Conservation (phyloP, 2,329 filamentous ascomycete species). For the Lachnellula hyalina region DNA sequence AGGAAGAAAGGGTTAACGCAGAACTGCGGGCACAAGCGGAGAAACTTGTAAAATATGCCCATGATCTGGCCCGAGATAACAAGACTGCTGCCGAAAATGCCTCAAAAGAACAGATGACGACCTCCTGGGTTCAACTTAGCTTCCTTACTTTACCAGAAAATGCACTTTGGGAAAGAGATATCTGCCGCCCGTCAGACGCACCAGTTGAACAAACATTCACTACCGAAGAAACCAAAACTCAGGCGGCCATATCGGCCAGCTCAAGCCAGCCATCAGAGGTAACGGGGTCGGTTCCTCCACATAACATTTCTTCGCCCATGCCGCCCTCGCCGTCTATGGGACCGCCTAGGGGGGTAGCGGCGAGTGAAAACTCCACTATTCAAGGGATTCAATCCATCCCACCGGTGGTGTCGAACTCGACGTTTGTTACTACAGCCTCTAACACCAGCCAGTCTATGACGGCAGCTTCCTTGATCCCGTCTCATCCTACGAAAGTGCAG, state of each 20-base stretch:
- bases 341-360: neutral
- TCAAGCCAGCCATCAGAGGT: neutral
- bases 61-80: slow-evolving; percentile 26
- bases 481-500: slow-evolving; percentile 16
- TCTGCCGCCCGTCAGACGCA: slow-evolving; percentile 16
- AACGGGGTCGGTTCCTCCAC: neutral
- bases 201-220: neutral
- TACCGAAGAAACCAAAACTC: neutral
- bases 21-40: slow-evolving; percentile 10
- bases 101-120: slow-evolving; percentile 9
- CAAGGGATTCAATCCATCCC: neutral
- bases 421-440: neutral
- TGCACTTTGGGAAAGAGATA: slow-evolving; percentile 5
- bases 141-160: slow-evolving; percentile 8
- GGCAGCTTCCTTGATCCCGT: slow-evolving; percentile 5
- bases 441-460: neutral
- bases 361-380: neutral
- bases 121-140: slow-evolving; percentile 13
- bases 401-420: neutral
- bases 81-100: neutral
- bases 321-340: neutral
- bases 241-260: neutral
- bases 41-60: slow-evolving; percentile 20
- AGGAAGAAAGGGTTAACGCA: slow-evolving; percentile 22
- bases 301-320: neutral